phyloP scores from a whole-genome alignment of 2,329 filamentous ascomycete genomes.

The Trichoderma hamatum region DNA sequence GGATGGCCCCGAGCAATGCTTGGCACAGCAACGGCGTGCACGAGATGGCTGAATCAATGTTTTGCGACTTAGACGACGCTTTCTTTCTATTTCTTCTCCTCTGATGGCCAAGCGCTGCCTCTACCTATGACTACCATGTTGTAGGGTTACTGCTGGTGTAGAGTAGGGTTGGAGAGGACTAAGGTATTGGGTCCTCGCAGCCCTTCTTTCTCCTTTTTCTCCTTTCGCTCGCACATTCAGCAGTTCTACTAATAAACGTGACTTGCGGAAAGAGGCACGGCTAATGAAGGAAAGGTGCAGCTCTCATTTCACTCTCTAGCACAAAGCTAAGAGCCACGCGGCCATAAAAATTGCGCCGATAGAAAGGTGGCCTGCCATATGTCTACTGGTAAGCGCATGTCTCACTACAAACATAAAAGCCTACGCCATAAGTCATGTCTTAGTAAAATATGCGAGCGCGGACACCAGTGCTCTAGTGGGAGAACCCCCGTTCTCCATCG shows the following conservation, averaged over 20 bases:
- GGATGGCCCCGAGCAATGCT: constrained; percentile 25
- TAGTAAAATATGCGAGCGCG: background rate
- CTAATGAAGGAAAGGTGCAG: background rate
- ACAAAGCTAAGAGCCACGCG: constrained; percentile 15
- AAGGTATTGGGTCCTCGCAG: background rate
- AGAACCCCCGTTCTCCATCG: background rate
- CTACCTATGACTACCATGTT: background rate
- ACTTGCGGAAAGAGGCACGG: background rate
- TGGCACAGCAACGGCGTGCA: constrained; percentile 12
- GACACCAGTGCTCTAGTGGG: constrained; percentile 16
- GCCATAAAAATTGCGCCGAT: constrained; percentile 7
- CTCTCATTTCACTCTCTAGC: background rate
- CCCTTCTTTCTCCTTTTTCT: background rate
- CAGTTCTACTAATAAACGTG: background rate
- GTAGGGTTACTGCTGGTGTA: background rate
- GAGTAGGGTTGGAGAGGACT: background rate
- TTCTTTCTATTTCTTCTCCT: background rate
- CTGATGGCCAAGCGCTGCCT: background rate
- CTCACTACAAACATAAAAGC: background rate
- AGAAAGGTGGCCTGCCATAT: background rate
- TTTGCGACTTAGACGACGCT: background rate
- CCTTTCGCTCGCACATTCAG: background rate
- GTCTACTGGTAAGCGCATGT: background rate
- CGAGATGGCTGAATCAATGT: background rate
- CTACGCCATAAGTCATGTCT: background rate